phyloP scores from a whole-genome alignment of 164 flowering plant genomes.

The Dillenia suffruticosa region DNA sequence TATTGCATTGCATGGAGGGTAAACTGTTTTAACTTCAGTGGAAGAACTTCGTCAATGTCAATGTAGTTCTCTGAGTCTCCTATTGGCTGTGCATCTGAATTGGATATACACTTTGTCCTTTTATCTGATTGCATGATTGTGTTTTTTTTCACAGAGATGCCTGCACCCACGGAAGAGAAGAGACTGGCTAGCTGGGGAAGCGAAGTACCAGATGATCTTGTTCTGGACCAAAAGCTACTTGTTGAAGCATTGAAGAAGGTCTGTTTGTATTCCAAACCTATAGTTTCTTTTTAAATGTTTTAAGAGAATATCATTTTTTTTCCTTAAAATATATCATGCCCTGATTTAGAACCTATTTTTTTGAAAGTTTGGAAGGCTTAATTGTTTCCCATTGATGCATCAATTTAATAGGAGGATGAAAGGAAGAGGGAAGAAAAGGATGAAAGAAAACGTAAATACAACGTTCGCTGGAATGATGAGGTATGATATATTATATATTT shows the following conservation, averaged over 20 bases:
- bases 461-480: constrained; percentile 77
- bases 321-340: too few species aligned
- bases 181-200: constrained; percentile 85
- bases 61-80: too few species aligned
- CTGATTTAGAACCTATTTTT: too few species aligned
- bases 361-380: too few species aligned
- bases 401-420: constrained; percentile 65
- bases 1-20: too few species aligned
- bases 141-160: constrained; percentile 31
- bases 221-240: constrained; percentile 61
- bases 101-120: too few species aligned
- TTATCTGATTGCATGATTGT: too few species aligned
- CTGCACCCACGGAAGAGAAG: constrained; percentile 55
- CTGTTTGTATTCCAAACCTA: neutral
- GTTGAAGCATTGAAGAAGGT: constrained; percentile 82
- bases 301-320: neutral
- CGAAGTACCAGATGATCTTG: constrained; percentile 79
- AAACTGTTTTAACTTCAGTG: too few species aligned
- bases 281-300: neutral
- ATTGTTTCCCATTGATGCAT: too few species aligned
- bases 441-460: constrained; percentile 85
- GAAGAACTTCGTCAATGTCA: too few species aligned
- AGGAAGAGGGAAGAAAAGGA: constrained; percentile 73
- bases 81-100: neutral
- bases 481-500: constrained; percentile 22